Evolutionary conservation across 2,329 filamentous ascomycete species (phyloP).

Genomic region (Alternaria brassicae): DNA sequence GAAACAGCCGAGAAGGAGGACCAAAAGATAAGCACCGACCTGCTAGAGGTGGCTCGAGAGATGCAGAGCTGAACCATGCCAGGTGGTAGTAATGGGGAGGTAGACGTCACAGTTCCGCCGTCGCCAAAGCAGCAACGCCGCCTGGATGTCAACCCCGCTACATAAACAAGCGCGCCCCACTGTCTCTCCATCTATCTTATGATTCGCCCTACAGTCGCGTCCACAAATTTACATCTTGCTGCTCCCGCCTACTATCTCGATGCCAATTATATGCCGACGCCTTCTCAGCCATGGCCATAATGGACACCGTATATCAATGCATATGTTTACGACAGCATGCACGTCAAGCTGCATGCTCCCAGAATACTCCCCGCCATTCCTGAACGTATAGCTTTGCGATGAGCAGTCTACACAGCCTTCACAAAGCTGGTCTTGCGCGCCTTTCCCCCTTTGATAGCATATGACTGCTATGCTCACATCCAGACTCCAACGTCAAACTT

Average conservation of each 20-base stretch:
- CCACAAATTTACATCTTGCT: no score
- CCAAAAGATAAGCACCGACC: not conserved
- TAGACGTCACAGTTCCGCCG: not conserved
- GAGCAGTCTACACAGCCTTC: not conserved
- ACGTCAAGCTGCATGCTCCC: not conserved
- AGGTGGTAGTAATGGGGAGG: not conserved
- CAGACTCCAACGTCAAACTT: not conserved
- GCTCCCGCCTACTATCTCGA: no score
- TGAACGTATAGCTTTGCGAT: not conserved
- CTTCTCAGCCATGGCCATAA: not conserved
- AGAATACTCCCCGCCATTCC: not conserved
- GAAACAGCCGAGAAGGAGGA: not conserved
- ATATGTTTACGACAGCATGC: not conserved
- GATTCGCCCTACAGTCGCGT: not conserved
- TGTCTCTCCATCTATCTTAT: not conserved
- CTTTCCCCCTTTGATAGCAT: not conserved
- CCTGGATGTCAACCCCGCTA: not conserved
- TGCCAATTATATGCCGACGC: no score
- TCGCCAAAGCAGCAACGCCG: no score
- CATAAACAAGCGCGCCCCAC: not conserved
- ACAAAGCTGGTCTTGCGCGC: not conserved
- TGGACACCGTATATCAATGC: not conserved
- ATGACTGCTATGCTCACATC: not conserved
- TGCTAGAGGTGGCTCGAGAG: not conserved
- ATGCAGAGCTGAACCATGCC: not conserved